A percentile compares a stretch with the other conserved stretches of the same genome.
Evolutionary conservation across 257 asterid genomes (phyloP).

Genomic region (Scutellaria galericulata): DNA sequence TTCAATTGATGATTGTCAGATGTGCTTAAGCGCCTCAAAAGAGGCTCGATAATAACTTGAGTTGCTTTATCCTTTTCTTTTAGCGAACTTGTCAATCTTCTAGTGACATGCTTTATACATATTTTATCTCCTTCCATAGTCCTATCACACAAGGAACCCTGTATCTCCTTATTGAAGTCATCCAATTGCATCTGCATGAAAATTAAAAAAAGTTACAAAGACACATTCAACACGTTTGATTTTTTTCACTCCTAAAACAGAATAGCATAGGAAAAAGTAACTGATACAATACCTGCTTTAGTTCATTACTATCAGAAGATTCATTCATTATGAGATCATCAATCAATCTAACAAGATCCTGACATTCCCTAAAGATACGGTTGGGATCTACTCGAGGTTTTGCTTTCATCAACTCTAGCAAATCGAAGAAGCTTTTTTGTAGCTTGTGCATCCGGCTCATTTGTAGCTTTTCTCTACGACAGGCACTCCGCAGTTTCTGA

Average conservation of each 20-base stretch:
- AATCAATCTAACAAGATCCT: background rate
- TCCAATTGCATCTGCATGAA: constrained; percentile 21
- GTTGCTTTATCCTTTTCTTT: constrained; percentile 13
- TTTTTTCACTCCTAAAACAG: background rate
- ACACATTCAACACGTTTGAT: background rate
- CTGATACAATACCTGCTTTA: constrained; percentile 28
- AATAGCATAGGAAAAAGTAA: background rate
- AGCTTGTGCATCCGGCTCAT: constrained; percentile 17
- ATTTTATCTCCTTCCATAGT: constrained; percentile 10
- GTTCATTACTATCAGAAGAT: background rate
- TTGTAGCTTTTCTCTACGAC: constrained; percentile 26
- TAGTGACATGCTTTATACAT: constrained; percentile 2
- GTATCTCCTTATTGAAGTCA: background rate
- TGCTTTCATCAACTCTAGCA: constrained; percentile 9
- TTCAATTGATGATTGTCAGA: background rate
- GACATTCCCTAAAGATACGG: background rate
- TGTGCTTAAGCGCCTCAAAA: constrained; percentile 7
- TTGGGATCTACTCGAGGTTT: background rate
- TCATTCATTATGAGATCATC: constrained; percentile 4
- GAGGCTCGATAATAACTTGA: constrained; percentile 11
- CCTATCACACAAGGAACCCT: background rate
- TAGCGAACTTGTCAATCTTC: constrained; percentile 13
- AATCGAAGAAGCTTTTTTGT: background rate
- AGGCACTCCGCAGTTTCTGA: constrained; percentile 24
- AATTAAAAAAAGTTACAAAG: background rate